Percentiles rank a stretch among this genome's conserved stretches.
Conservation (phyloP, 2,329 filamentous ascomycete genomes). For the Colletotrichum cordylinicola region DNA sequence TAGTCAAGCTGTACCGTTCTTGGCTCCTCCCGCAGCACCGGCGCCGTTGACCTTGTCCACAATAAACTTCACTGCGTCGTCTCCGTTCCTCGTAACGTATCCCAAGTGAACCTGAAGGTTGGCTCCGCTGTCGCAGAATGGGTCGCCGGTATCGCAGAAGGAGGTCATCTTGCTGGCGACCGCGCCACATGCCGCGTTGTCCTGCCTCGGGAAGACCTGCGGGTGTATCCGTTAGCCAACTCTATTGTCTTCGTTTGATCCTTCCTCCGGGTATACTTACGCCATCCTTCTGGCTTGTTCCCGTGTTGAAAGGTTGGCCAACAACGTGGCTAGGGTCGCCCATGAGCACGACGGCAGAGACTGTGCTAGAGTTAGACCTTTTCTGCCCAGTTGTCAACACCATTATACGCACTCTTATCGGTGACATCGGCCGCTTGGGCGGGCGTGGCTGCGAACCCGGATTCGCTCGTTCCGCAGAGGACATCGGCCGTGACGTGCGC, state of each 20-base stretch:
- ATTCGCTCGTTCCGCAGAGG: slow-evolving; percentile 42
- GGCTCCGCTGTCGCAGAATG: slow-evolving; percentile 42
- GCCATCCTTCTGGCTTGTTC: slow-evolving; percentile 40
- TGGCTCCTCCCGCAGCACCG: background rate
- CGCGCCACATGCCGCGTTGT: slow-evolving; percentile 37
- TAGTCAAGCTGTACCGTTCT: background rate
- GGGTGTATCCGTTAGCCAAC: background rate
- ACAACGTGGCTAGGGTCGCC: slow-evolving; percentile 46
- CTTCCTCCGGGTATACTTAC: slow-evolving; percentile 30
- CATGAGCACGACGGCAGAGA: slow-evolving; percentile 44
- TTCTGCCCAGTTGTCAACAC: background rate
- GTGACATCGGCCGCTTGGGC: slow-evolving; percentile 32
- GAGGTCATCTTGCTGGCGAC: slow-evolving; percentile 40
- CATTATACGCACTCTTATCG: slow-evolving; percentile 27
- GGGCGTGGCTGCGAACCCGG: slow-evolving; percentile 26
- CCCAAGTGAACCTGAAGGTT: slow-evolving; percentile 32
- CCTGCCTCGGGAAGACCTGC: slow-evolving; percentile 40
- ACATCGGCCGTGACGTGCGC: slow-evolving; percentile 42
- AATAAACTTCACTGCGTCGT: slow-evolving; percentile 38
- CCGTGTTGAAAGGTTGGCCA: slow-evolving; percentile 38
- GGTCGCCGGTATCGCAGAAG: slow-evolving; percentile 46
- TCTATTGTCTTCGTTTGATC: background rate
- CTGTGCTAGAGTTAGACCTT: slow-evolving; percentile 24
- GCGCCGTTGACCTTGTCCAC: slow-evolving; percentile 27
- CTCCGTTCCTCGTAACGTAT: slow-evolving; percentile 41